Percentiles rank a stretch among this genome's conserved stretches.
Evolutionary conservation across 2,329 filamentous ascomycete genomes (phyloP).

Genomic region (Aspergillus sp.): DNA sequence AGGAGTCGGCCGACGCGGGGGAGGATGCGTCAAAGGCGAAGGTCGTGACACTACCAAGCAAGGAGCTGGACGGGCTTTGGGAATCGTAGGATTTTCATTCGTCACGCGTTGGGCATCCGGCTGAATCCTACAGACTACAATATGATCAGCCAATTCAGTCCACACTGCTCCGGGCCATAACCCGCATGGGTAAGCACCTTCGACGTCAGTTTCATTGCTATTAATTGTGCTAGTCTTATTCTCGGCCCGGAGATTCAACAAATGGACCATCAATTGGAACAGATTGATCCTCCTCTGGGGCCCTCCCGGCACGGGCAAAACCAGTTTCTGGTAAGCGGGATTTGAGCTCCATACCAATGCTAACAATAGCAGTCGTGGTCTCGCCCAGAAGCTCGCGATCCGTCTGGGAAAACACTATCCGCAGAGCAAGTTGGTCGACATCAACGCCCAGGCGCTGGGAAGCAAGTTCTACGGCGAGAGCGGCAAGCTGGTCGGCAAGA

Average conservation of each 20-base stretch:
- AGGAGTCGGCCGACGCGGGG: conserved; percentile 6
- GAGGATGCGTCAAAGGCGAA: conserved; percentile 25
- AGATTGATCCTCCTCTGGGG: conserved; percentile 72
- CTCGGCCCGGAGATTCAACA: conserved; percentile 26
- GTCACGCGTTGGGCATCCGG: not conserved
- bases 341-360: not conserved
- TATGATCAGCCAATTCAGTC: conserved; percentile 36
- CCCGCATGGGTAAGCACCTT: conserved; percentile 25
- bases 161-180: conserved; percentile 31
- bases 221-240: conserved; percentile 15
- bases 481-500: conserved; percentile 34
- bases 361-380: conserved; percentile 24
- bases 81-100: conserved; percentile 25
- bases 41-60: conserved; percentile 28
- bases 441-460: conserved; percentile 38
- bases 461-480: conserved; percentile 43
- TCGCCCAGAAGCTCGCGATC: conserved; percentile 43
- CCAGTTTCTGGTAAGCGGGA: conserved; percentile 28
- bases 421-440: conserved; percentile 34
- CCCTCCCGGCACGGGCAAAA: conserved; percentile 91
- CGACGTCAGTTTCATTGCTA: not conserved
- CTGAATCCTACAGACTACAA: conserved; percentile 22
- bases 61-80: conserved; percentile 35
- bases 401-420: conserved; percentile 35
- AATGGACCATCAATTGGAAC: conserved; percentile 37